Conservation (phyloP, 805 yeast genomes). For the Ascoidea asiatica region DNA sequence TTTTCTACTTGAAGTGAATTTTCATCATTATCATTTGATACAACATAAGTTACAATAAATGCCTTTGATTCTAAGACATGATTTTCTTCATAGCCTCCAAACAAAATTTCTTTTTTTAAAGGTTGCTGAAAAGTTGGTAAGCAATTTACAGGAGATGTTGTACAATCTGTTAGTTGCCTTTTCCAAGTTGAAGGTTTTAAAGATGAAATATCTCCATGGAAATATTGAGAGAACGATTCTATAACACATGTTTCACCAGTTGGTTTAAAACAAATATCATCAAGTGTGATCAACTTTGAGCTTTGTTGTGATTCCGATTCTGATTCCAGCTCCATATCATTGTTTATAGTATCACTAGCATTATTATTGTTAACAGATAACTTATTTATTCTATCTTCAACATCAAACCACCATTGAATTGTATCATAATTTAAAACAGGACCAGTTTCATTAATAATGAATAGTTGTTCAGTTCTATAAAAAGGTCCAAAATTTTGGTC, state of each 20-base stretch:
- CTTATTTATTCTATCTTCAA: conserved; percentile 38
- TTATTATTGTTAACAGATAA: conserved; percentile 10
- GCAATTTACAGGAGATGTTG: conserved; percentile 77
- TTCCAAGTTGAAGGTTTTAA: conserved; percentile 46
- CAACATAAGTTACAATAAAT: conserved; percentile 59
- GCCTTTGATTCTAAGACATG: conserved; percentile 54
- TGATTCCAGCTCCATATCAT: neutral
- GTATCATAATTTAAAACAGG: conserved; percentile 58
- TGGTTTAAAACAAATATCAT: conserved; percentile 77
- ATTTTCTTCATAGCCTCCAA: conserved; percentile 41
- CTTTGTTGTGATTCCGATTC: neutral
- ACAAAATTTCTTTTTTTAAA: conserved; percentile 52
- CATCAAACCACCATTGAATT: conserved; percentile 80
- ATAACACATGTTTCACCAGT: conserved; percentile 67
- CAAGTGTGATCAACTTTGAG: conserved; percentile 21
- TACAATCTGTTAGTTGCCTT: conserved; percentile 39
- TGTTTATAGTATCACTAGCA: conserved; percentile 9
- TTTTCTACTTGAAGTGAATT: conserved; percentile 23
- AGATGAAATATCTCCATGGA: conserved; percentile 43
- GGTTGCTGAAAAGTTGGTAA: conserved; percentile 90
- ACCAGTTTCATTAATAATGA: conserved; percentile 56
- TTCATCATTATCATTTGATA: conserved; percentile 37
- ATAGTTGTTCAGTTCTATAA: conserved; percentile 77
- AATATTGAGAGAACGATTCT: conserved; percentile 84
- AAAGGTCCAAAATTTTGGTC: conserved; percentile 85